Conservation (phyloP, 2,329 filamentous ascomycete species). For the Colletotrichum sp. region DNA sequence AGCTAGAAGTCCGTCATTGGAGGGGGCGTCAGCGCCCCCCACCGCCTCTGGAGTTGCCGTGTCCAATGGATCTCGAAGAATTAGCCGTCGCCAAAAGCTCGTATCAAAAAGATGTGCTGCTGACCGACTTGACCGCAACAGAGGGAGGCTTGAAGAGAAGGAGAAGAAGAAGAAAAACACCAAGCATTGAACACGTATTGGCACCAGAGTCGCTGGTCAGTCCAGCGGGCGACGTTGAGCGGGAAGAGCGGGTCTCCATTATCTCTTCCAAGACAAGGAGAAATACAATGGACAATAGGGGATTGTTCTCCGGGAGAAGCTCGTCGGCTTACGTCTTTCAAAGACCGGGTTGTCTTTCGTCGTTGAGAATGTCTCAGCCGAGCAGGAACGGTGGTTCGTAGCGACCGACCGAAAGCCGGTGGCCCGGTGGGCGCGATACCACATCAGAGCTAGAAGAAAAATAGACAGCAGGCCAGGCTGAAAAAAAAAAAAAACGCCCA, state of each 20-base stretch:
- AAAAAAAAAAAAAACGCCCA: not conserved
- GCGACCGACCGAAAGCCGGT: not conserved
- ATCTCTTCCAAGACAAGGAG: not conserved
- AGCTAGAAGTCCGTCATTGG: not conserved
- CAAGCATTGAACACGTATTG: not conserved
- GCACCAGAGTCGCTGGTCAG: not conserved
- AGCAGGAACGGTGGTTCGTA: slow-evolving; percentile 7
- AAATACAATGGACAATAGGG: not conserved
- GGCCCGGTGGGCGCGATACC: not conserved
- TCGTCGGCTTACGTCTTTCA: not conserved
- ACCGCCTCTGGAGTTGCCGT: not conserved
- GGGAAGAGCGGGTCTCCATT: not conserved
- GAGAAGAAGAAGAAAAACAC: not conserved
- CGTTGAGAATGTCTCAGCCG: slow-evolving; percentile 1
- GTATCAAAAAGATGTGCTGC: not conserved
- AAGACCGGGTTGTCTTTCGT: not conserved
- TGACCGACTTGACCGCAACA: not conserved
- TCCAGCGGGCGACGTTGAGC: not conserved
- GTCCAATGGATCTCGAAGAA: not conserved
- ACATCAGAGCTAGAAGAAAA: not conserved
- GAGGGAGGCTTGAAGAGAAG: not conserved
- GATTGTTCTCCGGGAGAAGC: not conserved
- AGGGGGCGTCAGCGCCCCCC: not conserved
- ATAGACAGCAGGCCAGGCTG: not conserved
- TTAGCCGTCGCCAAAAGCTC: not conserved